These are phyloP conservation scores for Zygotorulaspora florentina DNA, from an alignment of 805 yeast genomes.

Conservation along the genomic window DNA sequence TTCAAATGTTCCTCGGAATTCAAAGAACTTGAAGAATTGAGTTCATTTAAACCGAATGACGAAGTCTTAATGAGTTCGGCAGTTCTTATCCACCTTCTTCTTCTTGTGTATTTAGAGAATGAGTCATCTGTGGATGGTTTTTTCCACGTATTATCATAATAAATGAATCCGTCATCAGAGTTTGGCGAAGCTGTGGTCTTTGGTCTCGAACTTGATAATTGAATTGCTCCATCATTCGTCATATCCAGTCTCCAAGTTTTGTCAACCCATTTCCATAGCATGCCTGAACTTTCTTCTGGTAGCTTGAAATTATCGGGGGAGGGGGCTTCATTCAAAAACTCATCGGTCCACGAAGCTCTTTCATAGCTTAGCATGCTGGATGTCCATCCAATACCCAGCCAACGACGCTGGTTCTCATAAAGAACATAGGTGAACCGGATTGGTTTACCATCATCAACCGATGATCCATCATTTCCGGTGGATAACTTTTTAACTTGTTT, in stretches of 20 bases:
- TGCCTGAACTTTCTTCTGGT: slow-evolving; percentile 70
- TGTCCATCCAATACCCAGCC: slow-evolving; percentile 99
- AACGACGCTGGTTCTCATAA: slow-evolving; percentile 91
- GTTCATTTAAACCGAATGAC: slow-evolving; percentile 3
- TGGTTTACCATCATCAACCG: slow-evolving; percentile 41
- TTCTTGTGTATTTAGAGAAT: slow-evolving; percentile 84
- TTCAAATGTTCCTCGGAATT: not conserved
- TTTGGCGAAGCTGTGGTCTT: slow-evolving; percentile 60
- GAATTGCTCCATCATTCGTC: slow-evolving; percentile 82
- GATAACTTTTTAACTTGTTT: slow-evolving; percentile 37
- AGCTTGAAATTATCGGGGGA: slow-evolving; percentile 72
- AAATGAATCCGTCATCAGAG: slow-evolving; percentile 80
- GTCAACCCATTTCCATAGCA: slow-evolving; percentile 95
- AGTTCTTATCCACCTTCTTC: slow-evolving; percentile 93
- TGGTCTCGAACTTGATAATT: slow-evolving; percentile 57
- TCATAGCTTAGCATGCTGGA: slow-evolving; percentile 86
- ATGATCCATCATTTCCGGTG: slow-evolving; percentile 21
- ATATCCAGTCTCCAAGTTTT: slow-evolving; percentile 86
- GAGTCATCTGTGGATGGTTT: slow-evolving; percentile 84
- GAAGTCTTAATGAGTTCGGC: slow-evolving; percentile 63
- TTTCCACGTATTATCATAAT: slow-evolving; percentile 92
- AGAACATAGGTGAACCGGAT: slow-evolving; percentile 87
- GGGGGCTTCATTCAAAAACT: slow-evolving; percentile 79
- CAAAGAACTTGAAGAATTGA: slow-evolving; percentile 2
- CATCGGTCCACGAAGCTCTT: slow-evolving; percentile 96